Evolutionary conservation across 2,329 filamentous ascomycete genomes (phyloP), one percentile per base, ranked within the genome.

Genomic region (Dothideomycetes sp.): DNA sequence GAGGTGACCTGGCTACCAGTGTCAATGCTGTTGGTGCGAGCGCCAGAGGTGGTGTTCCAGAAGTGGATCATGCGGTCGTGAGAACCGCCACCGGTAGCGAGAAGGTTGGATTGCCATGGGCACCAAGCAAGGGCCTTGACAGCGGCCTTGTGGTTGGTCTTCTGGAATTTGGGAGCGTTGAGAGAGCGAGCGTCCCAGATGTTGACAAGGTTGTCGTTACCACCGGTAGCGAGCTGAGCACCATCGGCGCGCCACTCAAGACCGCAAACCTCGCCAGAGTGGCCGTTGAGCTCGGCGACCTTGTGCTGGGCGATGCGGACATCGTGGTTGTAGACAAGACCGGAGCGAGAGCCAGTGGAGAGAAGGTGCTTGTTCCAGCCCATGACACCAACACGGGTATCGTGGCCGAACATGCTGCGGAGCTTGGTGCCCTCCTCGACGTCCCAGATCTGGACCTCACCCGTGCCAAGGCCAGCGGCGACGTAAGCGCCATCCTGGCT

Each of bases 11-110:
- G 91, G 34, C 87, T 94, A 45, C 91, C 91, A 31, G 91, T 96
- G 62, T 96, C 88, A 63, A 98, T 96, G 74, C 86, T 94, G 79
- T 98, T 98, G 68, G 94, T 88, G 53, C 91, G 84, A 38, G 91
- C 89, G 45, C 91, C 91, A 4, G 89, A 94, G 16, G 91, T 96
- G 34, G 88, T 93, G 75, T 98, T 98, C 91, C 91, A 98, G 77
- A 98, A 98, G 72, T 98, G 91, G 63, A 98, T 98, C 66, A 95
- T 84, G 52, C 87, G 84, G 61, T 98, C 91, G 63, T 95, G 93
- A 32, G 86, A 93, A 51, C 91, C 91, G 57, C 91, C 91, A 42
- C 91, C 91, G 32, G 91, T 96, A 42, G 91, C 91, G 35, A 98
- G 81, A 36, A 96, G 79, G 72, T 95, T 96, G 64, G 85, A 79